Evolutionary conservation across 2,329 filamentous ascomycete species (phyloP), one percentile per base, ranked within the genome.

Genomic region (Aureobasidium sp.): DNA sequence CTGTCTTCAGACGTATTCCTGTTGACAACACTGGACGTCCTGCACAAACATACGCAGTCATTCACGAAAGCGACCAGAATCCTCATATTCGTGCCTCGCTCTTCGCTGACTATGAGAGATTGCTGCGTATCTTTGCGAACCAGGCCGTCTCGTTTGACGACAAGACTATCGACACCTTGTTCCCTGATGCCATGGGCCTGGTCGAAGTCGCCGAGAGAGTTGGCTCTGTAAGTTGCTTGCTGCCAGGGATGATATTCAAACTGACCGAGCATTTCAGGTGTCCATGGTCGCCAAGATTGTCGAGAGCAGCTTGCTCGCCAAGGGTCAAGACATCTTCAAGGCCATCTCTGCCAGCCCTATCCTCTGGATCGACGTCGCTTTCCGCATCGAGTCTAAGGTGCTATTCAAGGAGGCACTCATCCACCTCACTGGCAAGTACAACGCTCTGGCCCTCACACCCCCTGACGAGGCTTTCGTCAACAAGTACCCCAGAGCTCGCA

Each of bases 61-160:
- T 62, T 12, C 34, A 62, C 8, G 52, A 62, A 25, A 36, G 25
- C 25, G 52, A 62, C 11, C 12, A 36, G 17, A 37, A 12, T 29
- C 5, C 25, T 25, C 20, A 25, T 20, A 12, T 39, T 5, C 36
- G 56, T 20, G 49, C 64, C 3, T 49, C 14, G 11, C 58, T 65
- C 3, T 62, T 68, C 25, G 59, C 76, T 64, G 68, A 69, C 52
- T 82, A 77, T 68, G 72, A 78, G 52, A 71, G 73, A 39, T 73
- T 82, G 20, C 69, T 82, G 59, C 76, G 77, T 39, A 72, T 76
- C 22, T 76, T 81, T 66, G 81, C 82, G 71, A 75, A 76, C 64
- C 71, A 70, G 22, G 68, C 73, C 1, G 69, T 80, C 37, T 64
- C 70, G 11, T 71, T 82, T 44, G 74, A 75, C 59, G 72, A 78